Base-by-base conservation (phyloP, 768 basidiomycete genomes). In the Xerocomus spinulosus region DNA sequence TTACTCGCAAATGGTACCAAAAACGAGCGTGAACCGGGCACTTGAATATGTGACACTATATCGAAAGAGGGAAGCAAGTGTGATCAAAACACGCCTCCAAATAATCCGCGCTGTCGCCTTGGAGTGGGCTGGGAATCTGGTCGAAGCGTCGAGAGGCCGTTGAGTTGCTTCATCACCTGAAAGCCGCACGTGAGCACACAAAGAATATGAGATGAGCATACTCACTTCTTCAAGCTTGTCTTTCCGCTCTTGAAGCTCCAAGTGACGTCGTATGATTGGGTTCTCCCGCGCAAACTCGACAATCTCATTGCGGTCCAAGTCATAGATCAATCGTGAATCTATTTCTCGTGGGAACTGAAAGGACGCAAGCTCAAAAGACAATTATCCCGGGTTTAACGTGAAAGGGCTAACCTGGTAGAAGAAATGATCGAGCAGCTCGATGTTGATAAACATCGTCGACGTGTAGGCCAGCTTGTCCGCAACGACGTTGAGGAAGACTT, bases 361-460 rank as follows among this genome's bases (percentile, higher is more conserved):
- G 12, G n/a, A n/a, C n/a, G n/a, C n/a, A n/a, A n/a, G n/a, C n/a
- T n/a, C n/a, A n/a, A n/a, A n/a, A n/a, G n/a, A n/a, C n/a, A n/a
- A n/a, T n/a, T n/a, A n/a, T n/a, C n/a, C n/a, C n/a, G n/a, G n/a
- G n/a, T n/a, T n/a, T n/a, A n/a, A n/a, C n/a, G n/a, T n/a, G n/a
- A n/a, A n/a, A n/a, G n/a, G n/a, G n/a, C n/a, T n/a, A n/a, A 89
- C 92, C 76, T 95, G 92, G 61, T 98, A 96, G 75, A 98, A 98
- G 77, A 98, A 99, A 57, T 97, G 94, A 59, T 96, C 94, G 2
- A 98, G 79, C 9, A 99, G 75, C 65, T 99, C 96, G 50, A 99
- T 96, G 70, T 93, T 96, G 76, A 99, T 96, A 68, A 98, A 98
- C 87, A 97, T 92, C 3, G 94, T 83, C 3, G 92, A 91, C 0